Evolutionary conservation across 2,329 filamentous ascomycete genomes (phyloP).

Genomic region (Leptographium procerum): DNA sequence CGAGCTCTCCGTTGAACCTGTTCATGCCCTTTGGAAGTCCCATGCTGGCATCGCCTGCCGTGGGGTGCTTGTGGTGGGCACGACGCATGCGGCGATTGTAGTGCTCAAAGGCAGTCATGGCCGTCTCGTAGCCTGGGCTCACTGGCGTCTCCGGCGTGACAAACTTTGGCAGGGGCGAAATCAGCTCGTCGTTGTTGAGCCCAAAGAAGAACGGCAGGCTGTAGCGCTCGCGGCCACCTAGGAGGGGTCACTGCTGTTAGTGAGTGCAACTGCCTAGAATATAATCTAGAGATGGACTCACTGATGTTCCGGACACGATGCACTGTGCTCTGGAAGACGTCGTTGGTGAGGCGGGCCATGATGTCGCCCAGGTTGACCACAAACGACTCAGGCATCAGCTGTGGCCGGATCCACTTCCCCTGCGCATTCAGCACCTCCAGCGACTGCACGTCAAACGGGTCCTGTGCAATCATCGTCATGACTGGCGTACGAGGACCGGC

Average conservation of each 20-base stretch:
- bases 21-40: constrained; percentile 3
- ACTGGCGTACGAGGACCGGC: background rate
- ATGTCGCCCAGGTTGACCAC: constrained; percentile 13
- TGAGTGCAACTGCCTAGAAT: too few species aligned
- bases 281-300: too few species aligned
- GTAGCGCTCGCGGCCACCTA: too few species aligned
- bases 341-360: constrained; percentile 12
- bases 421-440: constrained; percentile 10
- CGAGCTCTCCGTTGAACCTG: background rate
- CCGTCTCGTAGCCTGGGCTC: background rate
- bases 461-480: constrained; percentile 11
- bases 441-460: background rate
- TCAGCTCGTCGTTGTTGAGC: constrained; percentile 10
- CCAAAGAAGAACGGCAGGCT: constrained; percentile 11
- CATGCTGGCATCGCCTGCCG: background rate
- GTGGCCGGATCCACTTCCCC: constrained; percentile 6
- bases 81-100: constrained; percentile 3
- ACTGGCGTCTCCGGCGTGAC: background rate
- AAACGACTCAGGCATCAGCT: constrained; percentile 6
- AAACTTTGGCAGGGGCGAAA: constrained; percentile 9
- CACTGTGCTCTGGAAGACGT: constrained; percentile 8
- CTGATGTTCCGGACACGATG: constrained; percentile 11
- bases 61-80: constrained; percentile 5
- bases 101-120: constrained; percentile 3
- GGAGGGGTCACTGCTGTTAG: too few species aligned